These are phyloP conservation scores for Neoboletus brunneissimus DNA, from an alignment of 768 basidiomycete species.

Conservation along the genomic window DNA sequence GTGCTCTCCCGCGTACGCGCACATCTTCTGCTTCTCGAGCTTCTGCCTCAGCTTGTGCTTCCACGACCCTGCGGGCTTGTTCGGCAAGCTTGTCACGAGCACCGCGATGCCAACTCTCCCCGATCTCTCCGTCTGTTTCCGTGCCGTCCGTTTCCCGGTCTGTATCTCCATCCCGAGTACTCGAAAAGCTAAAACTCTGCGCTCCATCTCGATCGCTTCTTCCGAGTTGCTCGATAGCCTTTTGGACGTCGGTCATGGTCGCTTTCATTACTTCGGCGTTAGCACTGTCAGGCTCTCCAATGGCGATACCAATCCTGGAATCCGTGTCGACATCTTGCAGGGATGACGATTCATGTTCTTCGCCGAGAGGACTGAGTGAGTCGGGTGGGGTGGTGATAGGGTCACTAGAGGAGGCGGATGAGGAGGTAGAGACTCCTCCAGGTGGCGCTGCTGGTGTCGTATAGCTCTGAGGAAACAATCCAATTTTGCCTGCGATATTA, in stretches of 20 bases:
- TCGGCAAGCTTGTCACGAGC: slow-evolving; percentile 65
- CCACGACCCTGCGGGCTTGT: slow-evolving; percentile 59
- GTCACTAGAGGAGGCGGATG: slow-evolving; percentile 25
- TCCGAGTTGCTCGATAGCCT: slow-evolving; percentile 85
- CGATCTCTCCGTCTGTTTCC: slow-evolving; percentile 48
- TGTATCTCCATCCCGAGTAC: slow-evolving; percentile 52
- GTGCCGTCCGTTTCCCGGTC: slow-evolving; percentile 48
- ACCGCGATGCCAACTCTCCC: slow-evolving; percentile 62
- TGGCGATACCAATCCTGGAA: slow-evolving; percentile 27
- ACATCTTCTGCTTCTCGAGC: slow-evolving; percentile 51
- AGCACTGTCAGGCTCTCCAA: slow-evolving; percentile 18
- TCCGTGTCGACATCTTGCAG: slow-evolving; percentile 22
- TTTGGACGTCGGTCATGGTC: slow-evolving; percentile 86
- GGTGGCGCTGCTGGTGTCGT: slow-evolving; percentile 59
- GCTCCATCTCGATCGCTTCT: slow-evolving; percentile 52
- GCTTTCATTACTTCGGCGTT: slow-evolving; percentile 72
- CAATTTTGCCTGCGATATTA: slow-evolving; percentile 76
- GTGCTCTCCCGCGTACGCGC: slow-evolving; percentile 41
- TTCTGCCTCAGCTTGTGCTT: slow-evolving; percentile 38
- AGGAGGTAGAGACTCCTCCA: slow-evolving; percentile 23
- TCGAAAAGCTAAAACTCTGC: slow-evolving; percentile 76
- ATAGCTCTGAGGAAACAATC: slow-evolving; percentile 89
- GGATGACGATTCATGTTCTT: slow-evolving; percentile 45
- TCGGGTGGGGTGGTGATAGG: slow-evolving; percentile 21
- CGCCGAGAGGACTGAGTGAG: slow-evolving; percentile 44